Conservation (phyloP, 73 alveolate genomes). For the Paraurostyla sp. region DNA sequence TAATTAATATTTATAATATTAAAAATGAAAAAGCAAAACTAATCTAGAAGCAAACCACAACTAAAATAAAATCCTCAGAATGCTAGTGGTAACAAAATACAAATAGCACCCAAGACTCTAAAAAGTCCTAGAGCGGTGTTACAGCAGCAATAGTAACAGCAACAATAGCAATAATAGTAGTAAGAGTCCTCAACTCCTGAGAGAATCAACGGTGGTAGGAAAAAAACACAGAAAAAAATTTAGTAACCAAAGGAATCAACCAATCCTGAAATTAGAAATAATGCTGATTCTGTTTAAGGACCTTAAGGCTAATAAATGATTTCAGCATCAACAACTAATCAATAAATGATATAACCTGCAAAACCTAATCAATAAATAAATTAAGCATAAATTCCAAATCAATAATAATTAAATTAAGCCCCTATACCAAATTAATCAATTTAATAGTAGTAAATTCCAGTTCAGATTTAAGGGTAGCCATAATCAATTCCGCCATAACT, state of each 20-base stretch:
- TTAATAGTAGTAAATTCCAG: not conserved
- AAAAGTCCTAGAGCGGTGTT: too few species aligned
- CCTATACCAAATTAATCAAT: too few species aligned
- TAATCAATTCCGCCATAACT: not conserved
- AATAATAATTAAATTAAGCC: too few species aligned
- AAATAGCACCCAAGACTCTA: too few species aligned
- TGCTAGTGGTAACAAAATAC: too few species aligned
- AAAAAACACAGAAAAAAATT: conserved; percentile 1
- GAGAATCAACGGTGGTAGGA: not conserved
- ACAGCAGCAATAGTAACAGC: too few species aligned
- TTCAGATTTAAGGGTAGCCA: not conserved
- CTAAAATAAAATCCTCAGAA: too few species aligned
- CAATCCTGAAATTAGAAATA: conserved; percentile 6
- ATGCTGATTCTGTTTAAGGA: not conserved
- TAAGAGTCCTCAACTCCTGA: too few species aligned
- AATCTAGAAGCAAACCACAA: too few species aligned
- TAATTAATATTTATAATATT: too few species aligned
- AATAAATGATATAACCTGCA: not conserved
- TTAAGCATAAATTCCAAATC: not conserved
- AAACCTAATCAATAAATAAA: not conserved
- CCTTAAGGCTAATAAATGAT: not conserved
- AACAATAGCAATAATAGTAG: too few species aligned
- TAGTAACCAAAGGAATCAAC: not conserved
- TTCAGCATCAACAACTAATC: not conserved
- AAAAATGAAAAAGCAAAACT: too few species aligned